phyloP scores from a whole-genome alignment of 176 grass and related monocot species.

The Cenchrus americanus region DNA sequence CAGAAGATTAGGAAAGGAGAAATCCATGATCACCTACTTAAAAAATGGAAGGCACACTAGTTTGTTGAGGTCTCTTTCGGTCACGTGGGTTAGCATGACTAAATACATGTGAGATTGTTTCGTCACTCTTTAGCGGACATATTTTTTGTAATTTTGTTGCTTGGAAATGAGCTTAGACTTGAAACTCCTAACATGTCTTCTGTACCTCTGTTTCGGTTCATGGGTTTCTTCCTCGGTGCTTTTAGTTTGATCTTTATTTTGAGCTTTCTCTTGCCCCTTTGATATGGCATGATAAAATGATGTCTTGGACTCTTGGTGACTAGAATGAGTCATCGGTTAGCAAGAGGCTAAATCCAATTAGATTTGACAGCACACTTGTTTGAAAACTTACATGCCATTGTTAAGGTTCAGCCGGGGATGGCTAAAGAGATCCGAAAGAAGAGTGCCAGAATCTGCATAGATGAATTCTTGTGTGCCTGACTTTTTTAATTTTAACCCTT shows the following conservation, averaged over 20 bases:
- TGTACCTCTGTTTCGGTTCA: neutral
- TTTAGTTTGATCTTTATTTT: neutral
- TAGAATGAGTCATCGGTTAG: neutral
- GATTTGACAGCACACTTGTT: neutral
- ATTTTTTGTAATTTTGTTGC: slow-evolving; percentile 10
- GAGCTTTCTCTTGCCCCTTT: neutral
- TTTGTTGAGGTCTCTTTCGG: slow-evolving; percentile 6
- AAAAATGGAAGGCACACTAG: slow-evolving; percentile 78
- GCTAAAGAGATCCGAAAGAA: neutral
- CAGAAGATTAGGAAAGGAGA: slow-evolving; percentile 57
- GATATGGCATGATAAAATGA: neutral
- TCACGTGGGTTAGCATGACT: slow-evolving; percentile 5
- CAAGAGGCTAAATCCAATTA: neutral
- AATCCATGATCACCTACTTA: slow-evolving; percentile 70
- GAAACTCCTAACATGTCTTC: neutral
- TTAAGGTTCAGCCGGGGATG: neutral
- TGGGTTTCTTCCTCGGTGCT: slow-evolving; percentile 8
- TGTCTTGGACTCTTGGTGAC: slow-evolving; percentile 3
- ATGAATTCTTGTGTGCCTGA: neutral
- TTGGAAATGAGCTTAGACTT: neutral
- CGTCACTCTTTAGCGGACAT: neutral
- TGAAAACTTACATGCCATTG: neutral
- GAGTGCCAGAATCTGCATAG: too few relatives aligned
- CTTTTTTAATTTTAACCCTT: too few relatives aligned
- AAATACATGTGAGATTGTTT: neutral